These are phyloP conservation scores for Phyllosticta citribraziliensis DNA, from an alignment of 2,329 filamentous ascomycete species.

Conservation along the genomic window DNA sequence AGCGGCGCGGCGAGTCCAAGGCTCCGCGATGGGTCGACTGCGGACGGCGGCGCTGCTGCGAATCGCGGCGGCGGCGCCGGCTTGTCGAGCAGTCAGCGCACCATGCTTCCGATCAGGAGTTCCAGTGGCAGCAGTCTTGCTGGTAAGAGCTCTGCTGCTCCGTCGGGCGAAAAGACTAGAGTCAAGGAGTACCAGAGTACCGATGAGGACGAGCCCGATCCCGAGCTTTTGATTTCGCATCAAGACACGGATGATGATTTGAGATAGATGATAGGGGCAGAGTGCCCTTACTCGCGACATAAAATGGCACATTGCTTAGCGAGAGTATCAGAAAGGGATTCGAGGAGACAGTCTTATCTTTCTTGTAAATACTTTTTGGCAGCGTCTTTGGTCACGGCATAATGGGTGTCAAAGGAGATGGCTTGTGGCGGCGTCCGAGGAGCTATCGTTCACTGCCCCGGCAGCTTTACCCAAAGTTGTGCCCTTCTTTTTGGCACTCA, in stretches of 20 bases:
- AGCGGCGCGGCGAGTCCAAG: slow-evolving; percentile 9
- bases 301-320: too few species aligned
- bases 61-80: not conserved
- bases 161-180: not conserved
- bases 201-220: slow-evolving; percentile 37
- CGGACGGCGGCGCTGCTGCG: not conserved
- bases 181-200: slow-evolving; percentile 25
- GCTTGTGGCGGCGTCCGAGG: too few species aligned
- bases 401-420: too few species aligned
- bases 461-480: too few species aligned
- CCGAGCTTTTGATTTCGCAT: slow-evolving; percentile 39
- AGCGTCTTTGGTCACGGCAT: too few species aligned
- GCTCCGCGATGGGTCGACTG: slow-evolving; percentile 3
- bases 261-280: not conserved
- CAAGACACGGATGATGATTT: slow-evolving; percentile 31
- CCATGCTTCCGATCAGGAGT: not conserved
- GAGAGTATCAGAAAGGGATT: too few species aligned
- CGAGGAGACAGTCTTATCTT: too few species aligned
- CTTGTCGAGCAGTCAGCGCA: slow-evolving; percentile 8
- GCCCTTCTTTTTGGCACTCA: too few species aligned
- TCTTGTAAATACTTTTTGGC: too few species aligned
- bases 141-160: slow-evolving; percentile 4
- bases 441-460: too few species aligned
- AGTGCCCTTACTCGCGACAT: too few species aligned
- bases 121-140: slow-evolving; percentile 13